phyloP scores from a whole-genome alignment of 2,329 filamentous ascomycete species.

The Arthrobotrys megalospora region DNA sequence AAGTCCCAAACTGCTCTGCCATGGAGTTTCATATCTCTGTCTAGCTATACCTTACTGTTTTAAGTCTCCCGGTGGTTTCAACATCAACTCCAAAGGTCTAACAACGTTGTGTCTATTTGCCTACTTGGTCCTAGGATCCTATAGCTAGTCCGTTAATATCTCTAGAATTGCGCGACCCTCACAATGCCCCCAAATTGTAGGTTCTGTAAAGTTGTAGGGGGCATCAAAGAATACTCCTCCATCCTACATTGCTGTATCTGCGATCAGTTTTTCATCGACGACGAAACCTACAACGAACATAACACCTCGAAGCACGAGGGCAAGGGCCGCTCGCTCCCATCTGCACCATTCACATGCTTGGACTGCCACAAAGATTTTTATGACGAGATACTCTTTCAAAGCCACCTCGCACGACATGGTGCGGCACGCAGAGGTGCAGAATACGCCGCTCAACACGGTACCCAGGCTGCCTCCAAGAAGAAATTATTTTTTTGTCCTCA shows the following conservation, averaged over 20 bases:
- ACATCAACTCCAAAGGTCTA: too few species aligned
- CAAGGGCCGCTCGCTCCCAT: not conserved
- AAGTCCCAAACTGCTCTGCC: too few species aligned
- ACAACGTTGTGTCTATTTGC: too few species aligned
- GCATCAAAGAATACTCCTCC: not conserved
- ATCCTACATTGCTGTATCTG: not conserved
- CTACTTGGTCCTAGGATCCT: too few species aligned
- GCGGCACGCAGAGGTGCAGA: too few species aligned
- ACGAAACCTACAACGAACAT: slow-evolving; percentile 13
- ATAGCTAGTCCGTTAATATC: too few species aligned
- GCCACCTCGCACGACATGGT: not conserved
- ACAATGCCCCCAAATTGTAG: not conserved
- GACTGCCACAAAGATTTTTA: slow-evolving; percentile 18
- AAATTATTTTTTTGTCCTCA: not conserved
- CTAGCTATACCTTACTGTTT: too few species aligned
- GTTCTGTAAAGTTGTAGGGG: not conserved
- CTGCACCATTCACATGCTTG: slow-evolving; percentile 16
- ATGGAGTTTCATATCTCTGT: too few species aligned
- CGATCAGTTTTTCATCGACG: not conserved
- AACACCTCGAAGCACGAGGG: not conserved
- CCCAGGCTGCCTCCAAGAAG: not conserved
- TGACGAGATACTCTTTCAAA: not conserved
- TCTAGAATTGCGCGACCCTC: too few species aligned
- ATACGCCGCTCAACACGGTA: too few species aligned
- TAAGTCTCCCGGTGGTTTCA: too few species aligned